phyloP scores from a whole-genome alignment of 2,329 filamentous ascomycete genomes.

The Pseudophaeomoniella oleicola region DNA sequence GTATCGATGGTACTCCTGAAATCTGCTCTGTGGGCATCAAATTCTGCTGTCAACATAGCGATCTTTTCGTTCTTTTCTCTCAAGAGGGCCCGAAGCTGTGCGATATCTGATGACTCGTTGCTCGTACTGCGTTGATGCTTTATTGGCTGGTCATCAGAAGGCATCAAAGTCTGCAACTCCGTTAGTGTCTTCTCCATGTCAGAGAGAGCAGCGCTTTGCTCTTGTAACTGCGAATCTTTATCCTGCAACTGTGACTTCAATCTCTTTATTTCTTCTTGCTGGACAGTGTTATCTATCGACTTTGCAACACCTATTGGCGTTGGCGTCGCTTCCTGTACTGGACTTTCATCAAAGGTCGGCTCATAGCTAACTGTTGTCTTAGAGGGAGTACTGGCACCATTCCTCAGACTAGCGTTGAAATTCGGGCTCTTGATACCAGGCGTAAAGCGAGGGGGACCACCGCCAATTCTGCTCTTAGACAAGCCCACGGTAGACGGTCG shows the following conservation, averaged over 20 bases:
- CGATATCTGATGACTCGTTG: slow-evolving; percentile 29
- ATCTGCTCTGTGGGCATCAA: slow-evolving; percentile 86
- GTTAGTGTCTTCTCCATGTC: slow-evolving; percentile 83
- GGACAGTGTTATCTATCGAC: slow-evolving; percentile 36
- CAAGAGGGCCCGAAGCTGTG: slow-evolving; percentile 65
- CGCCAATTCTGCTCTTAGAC: slow-evolving; percentile 35
- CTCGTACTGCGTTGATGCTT: slow-evolving; percentile 3
- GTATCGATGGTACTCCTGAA: slow-evolving; percentile 96
- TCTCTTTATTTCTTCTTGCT: slow-evolving; percentile 59
- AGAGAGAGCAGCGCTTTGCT: slow-evolving; percentile 65
- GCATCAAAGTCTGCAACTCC: slow-evolving; percentile 66
- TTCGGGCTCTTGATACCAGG: neutral
- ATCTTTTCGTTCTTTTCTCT: slow-evolving; percentile 97
- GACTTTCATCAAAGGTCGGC: slow-evolving; percentile 29
- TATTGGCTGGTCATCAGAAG: slow-evolving; percentile 12
- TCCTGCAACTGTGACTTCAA: slow-evolving; percentile 65
- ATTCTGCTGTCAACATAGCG: slow-evolving; percentile 79
- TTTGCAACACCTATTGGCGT: slow-evolving; percentile 36
- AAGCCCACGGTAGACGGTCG: slow-evolving; percentile 44
- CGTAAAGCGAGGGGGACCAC: neutral
- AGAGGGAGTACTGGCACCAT: neutral
- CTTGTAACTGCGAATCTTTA: slow-evolving; percentile 72
- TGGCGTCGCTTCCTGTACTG: slow-evolving; percentile 27
- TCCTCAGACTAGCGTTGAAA: neutral
- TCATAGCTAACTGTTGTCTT: slow-evolving; percentile 13